phyloP scores from a whole-genome alignment of 1,284 basidiomycete genomes.

The Coniophora puteana region DNA sequence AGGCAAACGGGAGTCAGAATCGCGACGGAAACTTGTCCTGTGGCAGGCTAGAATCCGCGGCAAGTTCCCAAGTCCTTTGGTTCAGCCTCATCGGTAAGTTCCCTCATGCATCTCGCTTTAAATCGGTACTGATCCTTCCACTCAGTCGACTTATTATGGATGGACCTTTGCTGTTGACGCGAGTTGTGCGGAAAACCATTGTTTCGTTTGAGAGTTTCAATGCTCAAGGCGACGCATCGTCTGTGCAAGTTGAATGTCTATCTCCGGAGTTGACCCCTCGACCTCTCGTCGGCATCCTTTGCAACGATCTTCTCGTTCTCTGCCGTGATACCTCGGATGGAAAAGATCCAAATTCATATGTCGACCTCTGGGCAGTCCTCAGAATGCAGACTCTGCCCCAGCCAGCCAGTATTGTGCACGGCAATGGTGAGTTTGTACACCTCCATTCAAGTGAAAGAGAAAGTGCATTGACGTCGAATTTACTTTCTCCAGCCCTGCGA shows the following conservation, averaged over 20 bases:
- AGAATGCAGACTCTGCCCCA: slow-evolving; percentile 88
- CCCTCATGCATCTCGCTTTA: slow-evolving; percentile 3
- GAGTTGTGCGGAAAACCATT: slow-evolving; percentile 86
- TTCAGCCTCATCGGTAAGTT: slow-evolving; percentile 90
- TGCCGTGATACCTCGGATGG: slow-evolving; percentile 80
- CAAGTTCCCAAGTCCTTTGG: slow-evolving; percentile 91
- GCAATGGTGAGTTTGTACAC: slow-evolving; percentile 62
- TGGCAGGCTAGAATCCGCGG: slow-evolving; percentile 93
- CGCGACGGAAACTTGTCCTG: slow-evolving; percentile 80
- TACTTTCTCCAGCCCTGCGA: slow-evolving; percentile 54
- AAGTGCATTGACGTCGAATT: slow-evolving; percentile 9
- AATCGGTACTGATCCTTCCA: slow-evolving; percentile 10
- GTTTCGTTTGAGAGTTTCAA: slow-evolving; percentile 83
- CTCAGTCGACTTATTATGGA: slow-evolving; percentile 85
- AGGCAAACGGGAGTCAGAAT: slow-evolving; percentile 92
- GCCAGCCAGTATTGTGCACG: slow-evolving; percentile 87
- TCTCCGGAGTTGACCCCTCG: slow-evolving; percentile 78
- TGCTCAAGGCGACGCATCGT: slow-evolving; percentile 70
- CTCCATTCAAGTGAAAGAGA: slow-evolving; percentile 12
- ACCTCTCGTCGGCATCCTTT: slow-evolving; percentile 75
- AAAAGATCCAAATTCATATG: slow-evolving; percentile 63
- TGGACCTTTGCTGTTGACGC: slow-evolving; percentile 76
- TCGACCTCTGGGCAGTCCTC: slow-evolving; percentile 91
- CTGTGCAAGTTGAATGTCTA: slow-evolving; percentile 86
- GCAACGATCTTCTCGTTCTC: slow-evolving; percentile 90